phyloP scores from a whole-genome alignment of 441 rosid genomes.

The Gossypium laxum region DNA sequence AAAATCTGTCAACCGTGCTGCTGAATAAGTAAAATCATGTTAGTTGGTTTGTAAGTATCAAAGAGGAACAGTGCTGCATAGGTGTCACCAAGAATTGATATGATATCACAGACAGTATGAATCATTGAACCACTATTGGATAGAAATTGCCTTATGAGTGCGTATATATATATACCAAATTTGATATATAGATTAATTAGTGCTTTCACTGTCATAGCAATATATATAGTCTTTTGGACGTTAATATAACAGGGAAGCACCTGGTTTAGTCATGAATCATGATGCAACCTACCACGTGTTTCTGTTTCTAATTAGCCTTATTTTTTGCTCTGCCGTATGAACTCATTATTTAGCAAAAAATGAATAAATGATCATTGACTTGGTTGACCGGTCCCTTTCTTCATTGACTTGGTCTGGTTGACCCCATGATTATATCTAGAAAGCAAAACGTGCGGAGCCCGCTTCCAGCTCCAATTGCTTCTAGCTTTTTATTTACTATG shows the following conservation, averaged over 20 bases:
- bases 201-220: not conserved
- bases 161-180: too few species aligned
- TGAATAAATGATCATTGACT: constrained; percentile 19
- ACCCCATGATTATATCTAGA: constrained; percentile 16
- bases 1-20: too few species aligned
- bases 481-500: not conserved
- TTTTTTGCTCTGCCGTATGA: not conserved
- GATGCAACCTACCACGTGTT: constrained; percentile 3
- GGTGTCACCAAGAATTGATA: too few species aligned
- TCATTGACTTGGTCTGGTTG: constrained; percentile 30
- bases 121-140: too few species aligned
- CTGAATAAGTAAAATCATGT: too few species aligned
- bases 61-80: too few species aligned
- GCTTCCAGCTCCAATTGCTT: not conserved
- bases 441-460: not conserved
- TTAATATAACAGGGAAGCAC: not conserved
- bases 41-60: too few species aligned
- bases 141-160: too few species aligned
- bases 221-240: not conserved
- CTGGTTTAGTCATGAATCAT: constrained; percentile 7
- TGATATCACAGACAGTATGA: too few species aligned
- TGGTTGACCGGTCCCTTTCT: constrained; percentile 33
- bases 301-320: not conserved
- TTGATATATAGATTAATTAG: not conserved
- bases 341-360: not conserved